A percentile compares a stretch with the other conserved stretches of the same genome.
These are phyloP conservation scores for Pseudopithomyces chartarum DNA, from an alignment of 2,329 filamentous ascomycete genomes.

Conservation along the genomic window DNA sequence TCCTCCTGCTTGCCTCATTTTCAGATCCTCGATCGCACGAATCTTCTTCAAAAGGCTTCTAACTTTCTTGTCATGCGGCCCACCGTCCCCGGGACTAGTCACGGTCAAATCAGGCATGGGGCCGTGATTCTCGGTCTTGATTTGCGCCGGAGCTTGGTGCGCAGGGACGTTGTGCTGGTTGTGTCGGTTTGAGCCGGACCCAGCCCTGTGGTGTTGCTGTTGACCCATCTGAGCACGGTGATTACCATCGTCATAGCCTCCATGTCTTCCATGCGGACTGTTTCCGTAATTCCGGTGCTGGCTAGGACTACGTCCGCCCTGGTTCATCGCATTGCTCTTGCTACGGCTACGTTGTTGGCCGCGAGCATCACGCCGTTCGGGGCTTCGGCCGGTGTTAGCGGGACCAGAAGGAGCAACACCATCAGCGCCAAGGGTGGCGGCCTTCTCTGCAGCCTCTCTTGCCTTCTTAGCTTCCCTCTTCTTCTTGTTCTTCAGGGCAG, in stretches of 20 bases:
- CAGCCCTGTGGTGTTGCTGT: constrained; percentile 30
- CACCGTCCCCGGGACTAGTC: constrained; percentile 62
- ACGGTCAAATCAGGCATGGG: constrained; percentile 57
- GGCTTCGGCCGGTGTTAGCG: constrained; percentile 57
- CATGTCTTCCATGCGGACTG: constrained; percentile 16
- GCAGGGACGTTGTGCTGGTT: constrained; percentile 13
- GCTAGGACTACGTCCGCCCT: constrained; percentile 33
- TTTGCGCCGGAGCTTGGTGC: constrained; percentile 26
- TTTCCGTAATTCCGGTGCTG: constrained; percentile 33
- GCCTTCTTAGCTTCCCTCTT: constrained; percentile 93
- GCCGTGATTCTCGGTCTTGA: constrained; percentile 39
- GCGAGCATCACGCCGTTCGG: constrained; percentile 65
- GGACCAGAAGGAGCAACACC: constrained; percentile 33
- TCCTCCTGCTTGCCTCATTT: constrained; percentile 91
- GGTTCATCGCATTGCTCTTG: constrained; percentile 33
- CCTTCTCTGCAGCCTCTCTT: constrained; percentile 71
- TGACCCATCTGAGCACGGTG: constrained; percentile 31
- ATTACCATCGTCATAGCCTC: constrained; percentile 29
- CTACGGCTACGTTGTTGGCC: constrained; percentile 60
- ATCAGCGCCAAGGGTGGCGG: constrained; percentile 38
- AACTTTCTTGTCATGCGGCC: constrained; percentile 91
- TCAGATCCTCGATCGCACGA: constrained; percentile 93
- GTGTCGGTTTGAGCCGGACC: constrained; percentile 23
- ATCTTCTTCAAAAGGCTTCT: constrained; percentile 95
- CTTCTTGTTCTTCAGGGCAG: constrained; percentile 96